phyloP scores from a whole-genome alignment of 306 rosid genomes.

The Malus asiatica region DNA sequence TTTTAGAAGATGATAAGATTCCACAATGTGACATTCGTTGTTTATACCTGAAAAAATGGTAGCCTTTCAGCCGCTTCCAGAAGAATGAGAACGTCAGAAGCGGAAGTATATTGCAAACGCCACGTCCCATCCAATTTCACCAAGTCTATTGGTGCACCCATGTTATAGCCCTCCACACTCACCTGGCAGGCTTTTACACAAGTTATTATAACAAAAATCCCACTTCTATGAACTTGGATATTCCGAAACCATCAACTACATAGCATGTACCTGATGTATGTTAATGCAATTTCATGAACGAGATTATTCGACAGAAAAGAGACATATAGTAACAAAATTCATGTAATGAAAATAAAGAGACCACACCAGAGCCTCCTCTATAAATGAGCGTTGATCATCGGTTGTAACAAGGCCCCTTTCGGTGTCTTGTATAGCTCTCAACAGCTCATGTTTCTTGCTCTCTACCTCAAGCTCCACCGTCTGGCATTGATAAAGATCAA shows the following conservation, averaged over 20 bases:
- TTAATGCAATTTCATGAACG: neutral
- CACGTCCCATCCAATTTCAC: conserved; percentile 72
- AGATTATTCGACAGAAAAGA: neutral
- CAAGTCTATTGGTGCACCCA: conserved; percentile 51
- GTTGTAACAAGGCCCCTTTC: conserved; percentile 73
- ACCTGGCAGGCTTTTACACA: conserved; percentile 41
- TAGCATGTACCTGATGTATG: neutral
- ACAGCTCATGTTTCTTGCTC: conserved; percentile 47
- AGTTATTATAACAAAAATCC: neutral
- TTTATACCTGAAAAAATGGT: conserved; percentile 77
- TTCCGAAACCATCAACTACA: neutral
- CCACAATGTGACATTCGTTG: neutral
- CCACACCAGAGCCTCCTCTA: conserved; percentile 76
- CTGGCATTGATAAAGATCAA: conserved; percentile 20
- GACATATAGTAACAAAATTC: neutral
- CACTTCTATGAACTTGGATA: neutral
- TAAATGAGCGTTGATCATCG: conserved; percentile 61
- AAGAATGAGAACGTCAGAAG: conserved; percentile 84
- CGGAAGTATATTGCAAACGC: conserved; percentile 89
- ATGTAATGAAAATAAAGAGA: neutral
- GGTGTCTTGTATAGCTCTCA: conserved; percentile 67
- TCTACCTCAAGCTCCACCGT: conserved; percentile 47
- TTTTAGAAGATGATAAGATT: neutral
- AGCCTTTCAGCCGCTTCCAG: conserved; percentile 75
- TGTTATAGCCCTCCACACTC: conserved; percentile 50